phyloP scores from a whole-genome alignment of 257 asterid species.

The Nicotiana sylvestris region DNA sequence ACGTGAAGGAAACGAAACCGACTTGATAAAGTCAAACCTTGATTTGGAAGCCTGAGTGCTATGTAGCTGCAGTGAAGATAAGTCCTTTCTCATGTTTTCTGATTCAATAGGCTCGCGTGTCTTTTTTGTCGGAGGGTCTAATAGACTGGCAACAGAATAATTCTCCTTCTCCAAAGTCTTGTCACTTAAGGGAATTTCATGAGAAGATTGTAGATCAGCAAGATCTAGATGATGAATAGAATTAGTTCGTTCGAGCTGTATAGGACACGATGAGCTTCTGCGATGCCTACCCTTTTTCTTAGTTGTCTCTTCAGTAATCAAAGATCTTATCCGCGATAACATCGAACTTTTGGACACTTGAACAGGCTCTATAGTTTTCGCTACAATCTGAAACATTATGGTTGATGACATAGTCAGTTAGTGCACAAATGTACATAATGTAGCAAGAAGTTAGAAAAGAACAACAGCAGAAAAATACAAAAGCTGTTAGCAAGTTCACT shows the following conservation, averaged over 20 bases:
- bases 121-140: slow-evolving; percentile 21
- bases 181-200: not conserved
- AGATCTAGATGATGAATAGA: slow-evolving; percentile 23
- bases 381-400: slow-evolving; percentile 27
- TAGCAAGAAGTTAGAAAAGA: not conserved
- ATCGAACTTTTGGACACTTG: slow-evolving; percentile 51
- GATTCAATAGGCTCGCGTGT: slow-evolving; percentile 1
- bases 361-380: slow-evolving; percentile 20
- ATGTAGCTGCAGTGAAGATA: slow-evolving; percentile 43
- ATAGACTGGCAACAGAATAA: slow-evolving; percentile 16
- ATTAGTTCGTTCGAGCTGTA: slow-evolving; percentile 13
- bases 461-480: not conserved
- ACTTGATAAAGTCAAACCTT: slow-evolving; percentile 45
- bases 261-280: slow-evolving; percentile 52
- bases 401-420: not conserved
- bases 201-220: not conserved
- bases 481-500: not conserved
- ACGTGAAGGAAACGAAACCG: slow-evolving; percentile 48
- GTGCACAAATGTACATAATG: not conserved
- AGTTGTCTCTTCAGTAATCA: slow-evolving; percentile 50
- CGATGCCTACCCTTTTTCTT: slow-evolving; percentile 45
- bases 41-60: slow-evolving; percentile 28
- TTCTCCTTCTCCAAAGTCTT: slow-evolving; percentile 13
- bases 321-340: slow-evolving; percentile 59
- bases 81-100: slow-evolving; percentile 6